Evolutionary conservation across 2,329 filamentous ascomycete genomes (phyloP).

Genomic region (Neonectria magnoliae): DNA sequence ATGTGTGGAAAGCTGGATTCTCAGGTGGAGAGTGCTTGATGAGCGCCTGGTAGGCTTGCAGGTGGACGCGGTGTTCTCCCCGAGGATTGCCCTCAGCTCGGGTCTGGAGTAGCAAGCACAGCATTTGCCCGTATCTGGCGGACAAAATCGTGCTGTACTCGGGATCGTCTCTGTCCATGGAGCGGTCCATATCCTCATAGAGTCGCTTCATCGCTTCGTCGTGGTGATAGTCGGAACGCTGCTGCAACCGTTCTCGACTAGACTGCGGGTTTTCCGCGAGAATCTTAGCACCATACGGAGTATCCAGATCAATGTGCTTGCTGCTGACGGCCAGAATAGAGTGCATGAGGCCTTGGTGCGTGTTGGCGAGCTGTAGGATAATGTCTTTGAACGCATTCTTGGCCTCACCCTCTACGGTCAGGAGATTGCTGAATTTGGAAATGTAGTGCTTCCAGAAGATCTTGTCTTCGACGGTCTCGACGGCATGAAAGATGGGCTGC

Average conservation of each 20-base stretch:
- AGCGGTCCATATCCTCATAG: constrained; percentile 56
- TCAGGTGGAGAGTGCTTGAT: constrained; percentile 70
- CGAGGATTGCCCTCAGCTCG: constrained; percentile 64
- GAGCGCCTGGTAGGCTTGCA: constrained; percentile 78
- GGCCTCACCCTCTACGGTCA: constrained; percentile 83
- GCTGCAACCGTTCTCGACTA: constrained; percentile 56
- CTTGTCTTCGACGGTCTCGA: constrained; percentile 82
- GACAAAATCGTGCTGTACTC: constrained; percentile 60
- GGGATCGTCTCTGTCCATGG: constrained; percentile 54
- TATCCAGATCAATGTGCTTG: constrained; percentile 74
- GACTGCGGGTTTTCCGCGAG: constrained; percentile 61
- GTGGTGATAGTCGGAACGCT: constrained; percentile 66
- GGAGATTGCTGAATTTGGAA: constrained; percentile 78
- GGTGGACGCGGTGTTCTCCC: constrained; percentile 82
- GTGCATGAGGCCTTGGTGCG: constrained; percentile 87
- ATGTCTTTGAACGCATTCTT: constrained; percentile 89
- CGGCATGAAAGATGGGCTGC: constrained; percentile 78
- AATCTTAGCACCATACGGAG: constrained; percentile 64
- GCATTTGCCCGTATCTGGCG: constrained; percentile 70
- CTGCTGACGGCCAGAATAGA: constrained; percentile 86
- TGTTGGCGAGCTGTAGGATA: constrained; percentile 81
- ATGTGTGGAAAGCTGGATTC: constrained; percentile 71
- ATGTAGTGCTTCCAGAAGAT: constrained; percentile 87
- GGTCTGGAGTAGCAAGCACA: constrained; percentile 68
- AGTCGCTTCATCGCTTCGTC: constrained; percentile 64